Percentiles rank a stretch among this genome's conserved stretches.
phyloP scores from a whole-genome alignment of 768 basidiomycete genomes.

The Suillus plorans region DNA sequence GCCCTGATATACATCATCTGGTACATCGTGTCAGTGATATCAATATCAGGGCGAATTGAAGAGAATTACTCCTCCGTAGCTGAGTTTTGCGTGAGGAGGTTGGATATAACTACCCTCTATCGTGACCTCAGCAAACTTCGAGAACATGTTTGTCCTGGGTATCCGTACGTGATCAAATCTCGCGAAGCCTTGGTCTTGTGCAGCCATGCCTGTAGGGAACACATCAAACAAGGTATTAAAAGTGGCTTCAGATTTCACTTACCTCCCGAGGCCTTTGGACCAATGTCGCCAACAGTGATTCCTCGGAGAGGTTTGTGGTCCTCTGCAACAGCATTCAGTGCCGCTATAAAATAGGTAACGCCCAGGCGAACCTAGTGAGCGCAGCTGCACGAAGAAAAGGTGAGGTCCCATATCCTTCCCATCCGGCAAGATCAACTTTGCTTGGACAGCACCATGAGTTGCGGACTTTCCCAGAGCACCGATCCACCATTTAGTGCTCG shows the following conservation, averaged over 20 bases:
- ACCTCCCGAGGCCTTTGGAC: constrained; percentile 36
- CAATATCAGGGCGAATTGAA: background rate
- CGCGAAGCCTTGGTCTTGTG: constrained; percentile 69
- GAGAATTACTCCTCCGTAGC: constrained; percentile 67
- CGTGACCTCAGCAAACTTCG: constrained; percentile 69
- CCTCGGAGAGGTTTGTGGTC: constrained; percentile 61
- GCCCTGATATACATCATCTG: constrained; percentile 78
- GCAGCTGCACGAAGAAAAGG: constrained; percentile 70
- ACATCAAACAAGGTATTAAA: background rate
- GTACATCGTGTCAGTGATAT: background rate
- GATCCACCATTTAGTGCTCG: constrained; percentile 84
- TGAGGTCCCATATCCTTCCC: constrained; percentile 69
- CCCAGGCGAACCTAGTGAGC: constrained; percentile 50
- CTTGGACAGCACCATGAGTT: constrained; percentile 76
- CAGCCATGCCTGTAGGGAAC: constrained; percentile 42
- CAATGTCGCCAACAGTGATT: constrained; percentile 70
- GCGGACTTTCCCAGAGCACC: constrained; percentile 71
- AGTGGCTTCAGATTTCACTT: background rate
- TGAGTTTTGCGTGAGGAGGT: constrained; percentile 72
- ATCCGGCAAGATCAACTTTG: constrained; percentile 64
- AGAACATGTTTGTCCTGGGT: constrained; percentile 71
- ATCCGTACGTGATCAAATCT: constrained; percentile 65
- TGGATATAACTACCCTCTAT: constrained; percentile 61
- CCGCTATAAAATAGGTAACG: background rate
- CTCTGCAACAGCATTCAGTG: constrained; percentile 36